phyloP scores from a whole-genome alignment of 2,329 filamentous ascomycete genomes.

The Akanthomyces lecanii region DNA sequence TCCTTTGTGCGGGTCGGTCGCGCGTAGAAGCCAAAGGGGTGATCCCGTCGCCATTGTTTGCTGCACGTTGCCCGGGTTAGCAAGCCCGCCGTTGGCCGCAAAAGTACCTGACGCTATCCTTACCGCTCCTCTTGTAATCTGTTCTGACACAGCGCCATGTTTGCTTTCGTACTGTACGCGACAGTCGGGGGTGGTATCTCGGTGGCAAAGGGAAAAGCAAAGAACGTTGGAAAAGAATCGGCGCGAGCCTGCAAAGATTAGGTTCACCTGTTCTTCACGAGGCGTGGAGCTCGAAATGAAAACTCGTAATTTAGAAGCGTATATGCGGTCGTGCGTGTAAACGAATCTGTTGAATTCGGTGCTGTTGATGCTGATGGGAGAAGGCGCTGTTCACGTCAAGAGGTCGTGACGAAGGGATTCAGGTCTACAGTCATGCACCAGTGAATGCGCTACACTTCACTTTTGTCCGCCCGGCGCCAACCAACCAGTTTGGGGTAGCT shows the following conservation, averaged over 20 bases:
- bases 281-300: background rate
- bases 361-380: background rate
- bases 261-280: background rate
- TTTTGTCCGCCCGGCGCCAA: background rate
- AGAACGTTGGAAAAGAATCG: background rate
- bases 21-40: slow-evolving; percentile 96
- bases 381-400: background rate
- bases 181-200: background rate
- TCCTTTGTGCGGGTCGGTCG: slow-evolving; percentile 75
- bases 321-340: background rate
- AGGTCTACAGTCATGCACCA: slow-evolving; percentile 1
- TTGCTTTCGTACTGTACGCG: slow-evolving; percentile 16
- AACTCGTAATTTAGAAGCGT: background rate
- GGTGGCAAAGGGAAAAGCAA: background rate
- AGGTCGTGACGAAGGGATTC: background rate
- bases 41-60: slow-evolving; percentile 94
- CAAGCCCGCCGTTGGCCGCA: background rate
- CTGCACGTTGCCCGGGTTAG: slow-evolving; percentile 42
- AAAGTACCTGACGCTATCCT: slow-evolving; percentile 25
- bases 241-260: background rate
- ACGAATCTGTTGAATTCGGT: background rate
- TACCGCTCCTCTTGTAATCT: slow-evolving; percentile 85
- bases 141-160: slow-evolving; percentile 85
- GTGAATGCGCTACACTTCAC: slow-evolving; percentile 13
- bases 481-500: background rate